Conservation (phyloP, 768 basidiomycete genomes). For the Lentinula detonsa region DNA sequence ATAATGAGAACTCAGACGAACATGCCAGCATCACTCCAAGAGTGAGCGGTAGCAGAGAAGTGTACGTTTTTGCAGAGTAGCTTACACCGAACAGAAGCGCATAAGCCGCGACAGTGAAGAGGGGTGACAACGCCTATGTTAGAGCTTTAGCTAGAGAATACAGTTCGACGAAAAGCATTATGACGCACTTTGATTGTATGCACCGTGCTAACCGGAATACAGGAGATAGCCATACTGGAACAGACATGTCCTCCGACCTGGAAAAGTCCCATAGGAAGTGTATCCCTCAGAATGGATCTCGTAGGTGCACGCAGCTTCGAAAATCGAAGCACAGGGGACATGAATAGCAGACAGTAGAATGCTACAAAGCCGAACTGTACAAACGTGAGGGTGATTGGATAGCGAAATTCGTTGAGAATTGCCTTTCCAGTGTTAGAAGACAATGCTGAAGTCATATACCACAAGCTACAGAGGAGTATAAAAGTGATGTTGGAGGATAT, state of each 20-base stretch:
- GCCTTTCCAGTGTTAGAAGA: conserved; percentile 97
- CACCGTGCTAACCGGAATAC: conserved; percentile 95
- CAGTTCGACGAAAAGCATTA: neutral
- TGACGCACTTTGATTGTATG: conserved; percentile 93
- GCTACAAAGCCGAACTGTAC: conserved; percentile 97
- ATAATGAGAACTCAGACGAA: conserved; percentile 87
- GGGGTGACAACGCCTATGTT: conserved; percentile 83
- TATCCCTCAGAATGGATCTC: conserved; percentile 64
- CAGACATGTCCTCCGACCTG: conserved; percentile 98
- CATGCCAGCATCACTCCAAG: conserved; percentile 97
- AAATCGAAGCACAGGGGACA: conserved; percentile 68
- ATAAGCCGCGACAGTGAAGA: conserved; percentile 96
- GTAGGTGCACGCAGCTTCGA: conserved; percentile 68
- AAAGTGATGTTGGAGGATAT: conserved; percentile 43
- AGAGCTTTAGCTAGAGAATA: neutral
- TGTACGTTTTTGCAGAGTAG: conserved; percentile 87
- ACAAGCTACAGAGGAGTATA: conserved; percentile 76
- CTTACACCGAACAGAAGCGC: conserved; percentile 89
- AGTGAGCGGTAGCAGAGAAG: conserved; percentile 92
- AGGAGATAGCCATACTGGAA: conserved; percentile 93
- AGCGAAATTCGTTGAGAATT: conserved; percentile 88
- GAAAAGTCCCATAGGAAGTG: conserved; percentile 94
- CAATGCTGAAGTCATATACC: conserved; percentile 91
- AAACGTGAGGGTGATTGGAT: conserved; percentile 95
- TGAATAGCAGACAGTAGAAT: conserved; percentile 75